Evolutionary conservation across 2,329 filamentous ascomycete species (phyloP), one percentile per base, ranked within the genome.

Genomic region (Aspergillus pseudoglaucus): DNA sequence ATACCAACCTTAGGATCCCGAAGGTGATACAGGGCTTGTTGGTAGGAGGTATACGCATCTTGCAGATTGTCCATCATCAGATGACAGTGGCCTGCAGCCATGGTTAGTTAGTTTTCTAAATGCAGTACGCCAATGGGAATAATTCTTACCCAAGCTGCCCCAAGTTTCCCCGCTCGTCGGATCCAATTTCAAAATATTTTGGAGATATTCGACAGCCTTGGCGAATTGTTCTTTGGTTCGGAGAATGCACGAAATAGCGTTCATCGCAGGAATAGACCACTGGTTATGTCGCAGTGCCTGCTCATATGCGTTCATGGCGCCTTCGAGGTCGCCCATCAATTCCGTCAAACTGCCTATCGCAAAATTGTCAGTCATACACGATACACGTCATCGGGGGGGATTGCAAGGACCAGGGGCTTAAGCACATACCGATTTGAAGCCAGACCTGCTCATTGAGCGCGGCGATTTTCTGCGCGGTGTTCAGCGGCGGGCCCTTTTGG

Each of bases 21-120:
- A 37, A 98, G 76, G 68, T 97, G 91, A 53, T 96, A 91, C 6
- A 97, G 74, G 5, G 93, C 93, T 65, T 94, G 89, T 67, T 98
- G 93, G 66, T 98, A 98, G 1, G 93, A 90, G 27, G 88, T 88
- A 63, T 98, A 98, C 1, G 93, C 93, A 64, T 97, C 90, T 70
- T 97, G 93, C 30, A 97, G 73, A 62, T 96, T 91, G 63, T 98
- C 93, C 81, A 95, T 95, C 93, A 98, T 98, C 22, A 98, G 77
- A 66, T 91, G 95, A 72, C 93, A 97, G 68, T 97, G 93, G n/a
- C 93, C 89, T 91, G 58, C 12, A 39, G 17, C 14, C 17, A 39
- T 39, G 55, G 8, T 42, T 30, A 42, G 20, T 42, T 59, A 38
- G 58, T 56, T 47, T 43, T 6, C 30, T 17, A 20, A n/a, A 30